A percentile compares a stretch with the other conserved stretches of the same genome.
Evolutionary conservation across 495 filamentous ascomycete species (phyloP).

Genomic region (Aspergillus campestris): DNA sequence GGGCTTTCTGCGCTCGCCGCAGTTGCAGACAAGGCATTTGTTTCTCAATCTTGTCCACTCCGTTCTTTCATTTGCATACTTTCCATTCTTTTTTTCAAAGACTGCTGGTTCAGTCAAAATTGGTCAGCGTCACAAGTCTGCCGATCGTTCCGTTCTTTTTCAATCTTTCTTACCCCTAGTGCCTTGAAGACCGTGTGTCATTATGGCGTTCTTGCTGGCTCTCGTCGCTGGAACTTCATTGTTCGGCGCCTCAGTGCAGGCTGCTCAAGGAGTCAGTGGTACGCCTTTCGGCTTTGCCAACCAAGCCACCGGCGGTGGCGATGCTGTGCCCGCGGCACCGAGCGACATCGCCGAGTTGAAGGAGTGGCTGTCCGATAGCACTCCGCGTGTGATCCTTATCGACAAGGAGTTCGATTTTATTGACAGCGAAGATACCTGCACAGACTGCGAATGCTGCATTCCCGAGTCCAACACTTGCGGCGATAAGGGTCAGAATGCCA

Average conservation of each 20-base stretch:
- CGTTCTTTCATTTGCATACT: neutral
- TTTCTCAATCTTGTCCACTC: too few species aligned
- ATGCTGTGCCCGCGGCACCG: slow-evolving; percentile 35
- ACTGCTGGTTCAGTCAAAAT: slow-evolving; percentile 13
- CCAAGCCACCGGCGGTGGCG: slow-evolving; percentile 42
- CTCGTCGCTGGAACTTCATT: slow-evolving; percentile 15
- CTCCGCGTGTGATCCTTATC: slow-evolving; percentile 40
- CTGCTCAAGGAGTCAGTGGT: slow-evolving; percentile 24
- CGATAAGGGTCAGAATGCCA: slow-evolving; percentile 21
- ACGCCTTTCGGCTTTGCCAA: slow-evolving; percentile 39
- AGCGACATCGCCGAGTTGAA: slow-evolving; percentile 29
- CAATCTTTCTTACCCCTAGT: neutral
- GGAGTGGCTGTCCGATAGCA: slow-evolving; percentile 26
- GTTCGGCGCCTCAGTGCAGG: slow-evolving; percentile 12
- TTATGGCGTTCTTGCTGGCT: slow-evolving; percentile 16
- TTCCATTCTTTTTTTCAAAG: slow-evolving; percentile 6
- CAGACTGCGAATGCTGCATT: slow-evolving; percentile 27
- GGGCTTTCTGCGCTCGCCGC: neutral
- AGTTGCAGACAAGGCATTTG: neutral
- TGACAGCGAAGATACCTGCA: slow-evolving; percentile 30
- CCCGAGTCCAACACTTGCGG: slow-evolving; percentile 19
- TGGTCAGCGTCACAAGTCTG: slow-evolving; percentile 6
- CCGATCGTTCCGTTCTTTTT: neutral
- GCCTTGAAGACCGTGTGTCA: neutral
- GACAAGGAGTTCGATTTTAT: slow-evolving; percentile 40